A percentile compares a stretch with the other conserved stretches of the same genome.
Evolutionary conservation across 1,284 basidiomycete genomes (phyloP).

Genomic region (Boletellus dicymbophilus): DNA sequence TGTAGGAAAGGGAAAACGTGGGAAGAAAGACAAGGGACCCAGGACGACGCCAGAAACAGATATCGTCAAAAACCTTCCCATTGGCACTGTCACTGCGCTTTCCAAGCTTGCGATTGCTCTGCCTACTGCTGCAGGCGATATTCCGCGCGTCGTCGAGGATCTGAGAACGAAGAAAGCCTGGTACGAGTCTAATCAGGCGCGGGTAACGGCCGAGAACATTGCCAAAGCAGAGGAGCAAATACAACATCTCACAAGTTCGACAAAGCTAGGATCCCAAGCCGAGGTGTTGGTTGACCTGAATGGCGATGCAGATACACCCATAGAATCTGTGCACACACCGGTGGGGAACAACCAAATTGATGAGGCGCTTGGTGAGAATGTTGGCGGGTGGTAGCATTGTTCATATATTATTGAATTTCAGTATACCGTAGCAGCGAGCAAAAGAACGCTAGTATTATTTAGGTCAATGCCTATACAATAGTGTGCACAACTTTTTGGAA

Average conservation of each 20-base stretch:
- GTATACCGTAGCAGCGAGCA: slow-evolving; percentile 9
- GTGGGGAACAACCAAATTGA: slow-evolving; percentile 24
- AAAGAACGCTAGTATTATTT: slow-evolving; percentile 33
- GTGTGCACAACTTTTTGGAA: slow-evolving; percentile 31
- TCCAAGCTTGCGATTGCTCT: slow-evolving; percentile 90
- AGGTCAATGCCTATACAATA: slow-evolving; percentile 32
- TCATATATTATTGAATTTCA: slow-evolving; percentile 18
- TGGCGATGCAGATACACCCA: slow-evolving; percentile 46
- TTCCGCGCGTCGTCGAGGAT: slow-evolving; percentile 86
- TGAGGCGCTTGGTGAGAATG: slow-evolving; percentile 42
- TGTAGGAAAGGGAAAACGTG: slow-evolving; percentile 76
- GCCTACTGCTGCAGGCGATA: slow-evolving; percentile 77
- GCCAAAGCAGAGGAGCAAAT: slow-evolving; percentile 83
- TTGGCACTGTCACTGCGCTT: slow-evolving; percentile 86
- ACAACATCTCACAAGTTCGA: slow-evolving; percentile 54
- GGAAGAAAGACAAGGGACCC: slow-evolving; percentile 54
- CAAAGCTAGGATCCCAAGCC: slow-evolving; percentile 47
- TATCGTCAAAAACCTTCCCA: slow-evolving; percentile 57
- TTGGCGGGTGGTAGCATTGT: slow-evolving; percentile 8
- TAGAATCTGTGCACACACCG: slow-evolving; percentile 50
- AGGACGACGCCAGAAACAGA: slow-evolving; percentile 45
- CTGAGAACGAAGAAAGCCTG: slow-evolving; percentile 94
- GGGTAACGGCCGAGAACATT: slow-evolving; percentile 70
- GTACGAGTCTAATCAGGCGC: slow-evolving; percentile 82
- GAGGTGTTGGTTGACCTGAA: slow-evolving; percentile 44